phyloP scores from a whole-genome alignment of 169 alveolate species.

The Blepharisma undulans region DNA sequence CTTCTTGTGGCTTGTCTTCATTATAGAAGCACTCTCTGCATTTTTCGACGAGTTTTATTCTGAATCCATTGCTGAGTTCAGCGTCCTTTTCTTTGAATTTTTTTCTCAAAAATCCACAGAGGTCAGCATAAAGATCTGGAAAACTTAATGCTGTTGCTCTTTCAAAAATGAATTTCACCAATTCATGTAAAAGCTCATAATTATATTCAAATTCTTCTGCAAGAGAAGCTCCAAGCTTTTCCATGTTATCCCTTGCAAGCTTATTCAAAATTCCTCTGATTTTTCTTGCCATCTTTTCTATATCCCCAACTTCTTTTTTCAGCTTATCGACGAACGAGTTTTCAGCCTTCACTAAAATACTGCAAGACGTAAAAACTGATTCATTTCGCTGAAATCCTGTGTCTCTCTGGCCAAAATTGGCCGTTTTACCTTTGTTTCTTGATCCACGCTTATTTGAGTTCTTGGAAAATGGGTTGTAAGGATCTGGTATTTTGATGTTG shows the following conservation, averaged over 20 bases:
- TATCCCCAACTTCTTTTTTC: constrained; percentile 11
- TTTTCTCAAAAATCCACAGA: background rate
- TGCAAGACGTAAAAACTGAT: background rate
- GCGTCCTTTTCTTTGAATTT: background rate
- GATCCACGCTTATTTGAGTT: background rate
- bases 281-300: background rate
- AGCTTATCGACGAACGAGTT: constrained; percentile 11
- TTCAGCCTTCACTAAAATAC: constrained; percentile 4
- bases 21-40: constrained; percentile 35
- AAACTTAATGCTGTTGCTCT: constrained; percentile 32
- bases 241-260: constrained; percentile 19
- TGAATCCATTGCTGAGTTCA: background rate
- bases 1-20: background rate
- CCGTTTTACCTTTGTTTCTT: background rate
- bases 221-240: background rate
- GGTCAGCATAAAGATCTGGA: constrained; percentile 21
- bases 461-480: background rate
- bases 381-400: background rate
- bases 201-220: background rate
- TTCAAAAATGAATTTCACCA: constrained; percentile 20
- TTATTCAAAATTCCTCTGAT: constrained; percentile 4
- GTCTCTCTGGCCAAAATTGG: background rate
- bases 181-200: background rate
- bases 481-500: background rate
- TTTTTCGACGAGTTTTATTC: constrained; percentile 1